Base-by-base conservation (phyloP, 495 filamentous ascomycete genomes). In the Filosporella fistucella region DNA sequence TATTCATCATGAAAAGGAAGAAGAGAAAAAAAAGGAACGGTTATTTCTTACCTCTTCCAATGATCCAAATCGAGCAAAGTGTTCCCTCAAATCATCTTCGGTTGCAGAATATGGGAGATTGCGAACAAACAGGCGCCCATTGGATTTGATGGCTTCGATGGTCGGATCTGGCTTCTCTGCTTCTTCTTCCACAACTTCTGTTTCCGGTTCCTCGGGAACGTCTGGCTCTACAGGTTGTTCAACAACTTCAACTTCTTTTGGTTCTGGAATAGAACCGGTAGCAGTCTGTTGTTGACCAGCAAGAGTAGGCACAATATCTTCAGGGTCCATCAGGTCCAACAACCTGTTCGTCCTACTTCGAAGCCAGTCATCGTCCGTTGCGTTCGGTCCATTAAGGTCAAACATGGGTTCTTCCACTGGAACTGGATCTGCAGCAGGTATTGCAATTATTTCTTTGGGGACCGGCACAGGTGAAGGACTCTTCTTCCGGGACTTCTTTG, bases 321-420 rank as follows among this genome's bases (percentile, higher is more conserved):
- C 69, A 2, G 69, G 72, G 42, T 91, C 88, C 17, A 88, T 70
- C 17, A 97, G 68, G 59, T 89, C 94, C 28, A 97, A 73, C 37
- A 96, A 66, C 54, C 94, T 80, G 63, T 83, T 96, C n/a, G 90
- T 96, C 54, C 88, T 84, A 32, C 87, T 94, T 32, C 93, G 82
- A 40, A 96, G 72, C 93, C 93, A 99, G 61, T 99, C 93, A 36
- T 79, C 76, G 62, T 98, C 94, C 10, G 84, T 83, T 17, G 78
- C 71, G 44, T 39, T 47, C 24, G 40, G 32, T 13, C 44, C 40
- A n/a, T n/a, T n/a, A n/a, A 12, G 22, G 30, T 41, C 47, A 5
- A 43, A 10, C 8, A 40, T 39, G 3, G 42, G 33, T 10, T 40
- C 28, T 13, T 49, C 49, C 10, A 37, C 12, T 3, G 6, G 2